Evolutionary conservation across 441 rosid species (phyloP).

Genomic region (Jatropha podagrica): DNA sequence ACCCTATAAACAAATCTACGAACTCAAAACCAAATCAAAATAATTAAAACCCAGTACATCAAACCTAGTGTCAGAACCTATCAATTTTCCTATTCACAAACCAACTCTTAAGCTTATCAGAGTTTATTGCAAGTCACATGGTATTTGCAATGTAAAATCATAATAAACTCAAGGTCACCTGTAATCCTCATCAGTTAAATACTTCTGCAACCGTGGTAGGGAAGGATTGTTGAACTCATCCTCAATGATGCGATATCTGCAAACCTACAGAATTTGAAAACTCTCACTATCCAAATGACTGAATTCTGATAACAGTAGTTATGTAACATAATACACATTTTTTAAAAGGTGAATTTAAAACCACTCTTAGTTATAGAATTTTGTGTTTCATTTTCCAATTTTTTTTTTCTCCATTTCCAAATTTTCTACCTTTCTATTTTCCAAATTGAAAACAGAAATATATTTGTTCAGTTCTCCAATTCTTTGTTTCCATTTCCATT

Average conservation of each 20-base stretch:
- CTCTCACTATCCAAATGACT: conserved; percentile 1
- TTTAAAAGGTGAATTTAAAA: neutral
- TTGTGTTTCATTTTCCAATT: too few relatives aligned
- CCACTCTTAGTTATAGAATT: neutral
- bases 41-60: neutral
- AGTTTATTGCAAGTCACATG: neutral
- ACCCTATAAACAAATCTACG: neutral
- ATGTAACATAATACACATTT: too few relatives aligned
- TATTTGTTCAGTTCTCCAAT: too few relatives aligned
- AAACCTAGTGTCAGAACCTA: neutral
- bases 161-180: conserved; percentile 43
- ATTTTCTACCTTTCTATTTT: too few relatives aligned
- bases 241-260: conserved; percentile 69
- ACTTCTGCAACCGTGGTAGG: conserved; percentile 66
- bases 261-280: conserved; percentile 55
- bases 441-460: too few relatives aligned
- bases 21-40: neutral
- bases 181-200: conserved; percentile 73
- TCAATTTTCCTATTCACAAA: neutral
- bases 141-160: neutral
- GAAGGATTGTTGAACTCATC: conserved; percentile 80
- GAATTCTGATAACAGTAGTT: neutral
- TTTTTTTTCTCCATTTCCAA: too few relatives aligned
- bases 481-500: too few relatives aligned
- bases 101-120: neutral